Conservation (phyloP, 306 rosid genomes). For the Hippophae rhamnoides region DNA sequence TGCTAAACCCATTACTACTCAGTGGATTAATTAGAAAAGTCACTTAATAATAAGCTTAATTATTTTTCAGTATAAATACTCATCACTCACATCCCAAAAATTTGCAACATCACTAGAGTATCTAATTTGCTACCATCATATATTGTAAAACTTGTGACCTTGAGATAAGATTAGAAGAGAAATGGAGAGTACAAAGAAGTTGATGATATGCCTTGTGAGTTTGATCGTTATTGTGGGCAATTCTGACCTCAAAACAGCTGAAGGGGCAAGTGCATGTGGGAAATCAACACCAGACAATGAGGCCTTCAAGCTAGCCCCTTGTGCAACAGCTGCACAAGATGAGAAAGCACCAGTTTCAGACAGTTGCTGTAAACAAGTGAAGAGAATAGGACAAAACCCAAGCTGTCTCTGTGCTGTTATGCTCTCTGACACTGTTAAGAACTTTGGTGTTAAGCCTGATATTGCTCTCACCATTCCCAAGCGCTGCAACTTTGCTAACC, state of each 20-base stretch:
- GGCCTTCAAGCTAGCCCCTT: constrained; percentile 48
- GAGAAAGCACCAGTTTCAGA: constrained; percentile 35
- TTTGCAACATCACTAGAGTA: constrained; percentile 6
- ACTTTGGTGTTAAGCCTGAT: constrained; percentile 31
- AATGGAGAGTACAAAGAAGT: constrained; percentile 26
- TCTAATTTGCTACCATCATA: background rate
- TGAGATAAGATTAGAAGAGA: background rate
- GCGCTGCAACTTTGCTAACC: constrained; percentile 50
- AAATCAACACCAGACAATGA: constrained; percentile 45
- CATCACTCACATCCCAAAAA: background rate
- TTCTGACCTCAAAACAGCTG: constrained; percentile 17
- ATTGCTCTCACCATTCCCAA: constrained; percentile 54
- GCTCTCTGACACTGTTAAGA: constrained; percentile 43
- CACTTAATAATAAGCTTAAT: constrained; percentile 17
- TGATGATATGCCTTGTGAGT: constrained; percentile 31
- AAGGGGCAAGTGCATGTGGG: constrained; percentile 52
- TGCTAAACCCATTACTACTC: constrained; percentile 41
- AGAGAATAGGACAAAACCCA: constrained; percentile 39
- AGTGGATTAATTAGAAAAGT: constrained; percentile 27
- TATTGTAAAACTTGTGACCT: background rate
- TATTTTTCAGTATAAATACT: constrained; percentile 25
- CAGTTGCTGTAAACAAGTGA: constrained; percentile 39
- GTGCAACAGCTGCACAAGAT: constrained; percentile 46
- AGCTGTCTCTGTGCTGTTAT: constrained; percentile 46
- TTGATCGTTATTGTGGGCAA: constrained; percentile 22